phyloP scores from a whole-genome alignment of 176 grass and related monocot species.

The Raddia guianensis region DNA sequence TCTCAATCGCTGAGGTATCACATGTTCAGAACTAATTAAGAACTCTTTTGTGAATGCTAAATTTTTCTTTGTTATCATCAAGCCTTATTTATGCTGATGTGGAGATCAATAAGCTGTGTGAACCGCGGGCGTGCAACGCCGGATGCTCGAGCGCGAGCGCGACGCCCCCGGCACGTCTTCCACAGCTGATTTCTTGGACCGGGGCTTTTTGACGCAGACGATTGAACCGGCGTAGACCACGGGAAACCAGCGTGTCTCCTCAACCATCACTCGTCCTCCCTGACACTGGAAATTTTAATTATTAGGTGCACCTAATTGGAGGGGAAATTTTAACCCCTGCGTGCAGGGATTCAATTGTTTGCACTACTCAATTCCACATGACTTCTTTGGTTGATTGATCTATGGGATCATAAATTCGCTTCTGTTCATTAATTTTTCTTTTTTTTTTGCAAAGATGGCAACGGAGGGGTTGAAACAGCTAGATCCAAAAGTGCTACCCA shows the following conservation, averaged over 20 bases:
- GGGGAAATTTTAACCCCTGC: background rate
- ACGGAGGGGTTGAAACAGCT: background rate
- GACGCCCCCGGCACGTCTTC: conserved; percentile 29
- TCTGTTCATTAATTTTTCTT: too few species aligned
- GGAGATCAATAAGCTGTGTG: background rate
- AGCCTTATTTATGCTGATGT: too few species aligned
- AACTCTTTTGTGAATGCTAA: too few species aligned
- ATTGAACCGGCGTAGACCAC: conserved; percentile 24
- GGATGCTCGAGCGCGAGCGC: background rate
- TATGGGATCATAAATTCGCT: background rate
- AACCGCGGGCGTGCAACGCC: background rate
- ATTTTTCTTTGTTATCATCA: too few species aligned
- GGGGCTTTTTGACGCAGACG: conserved; percentile 13
- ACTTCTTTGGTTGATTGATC: background rate
- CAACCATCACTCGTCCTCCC: background rate
- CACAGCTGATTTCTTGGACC: conserved; percentile 47
- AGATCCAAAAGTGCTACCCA: background rate
- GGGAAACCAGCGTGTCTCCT: background rate
- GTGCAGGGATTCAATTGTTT: background rate
- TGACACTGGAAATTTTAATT: background rate
- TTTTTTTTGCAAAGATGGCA: background rate
- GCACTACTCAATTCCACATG: background rate
- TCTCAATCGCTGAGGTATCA: background rate
- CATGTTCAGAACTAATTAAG: too few species aligned
- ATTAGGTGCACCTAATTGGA: conserved; percentile 17